Percentiles rank a stretch among this genome's conserved stretches.
Evolutionary conservation across 2,329 filamentous ascomycete species (phyloP).

Genomic region (Byssothecium circinans): DNA sequence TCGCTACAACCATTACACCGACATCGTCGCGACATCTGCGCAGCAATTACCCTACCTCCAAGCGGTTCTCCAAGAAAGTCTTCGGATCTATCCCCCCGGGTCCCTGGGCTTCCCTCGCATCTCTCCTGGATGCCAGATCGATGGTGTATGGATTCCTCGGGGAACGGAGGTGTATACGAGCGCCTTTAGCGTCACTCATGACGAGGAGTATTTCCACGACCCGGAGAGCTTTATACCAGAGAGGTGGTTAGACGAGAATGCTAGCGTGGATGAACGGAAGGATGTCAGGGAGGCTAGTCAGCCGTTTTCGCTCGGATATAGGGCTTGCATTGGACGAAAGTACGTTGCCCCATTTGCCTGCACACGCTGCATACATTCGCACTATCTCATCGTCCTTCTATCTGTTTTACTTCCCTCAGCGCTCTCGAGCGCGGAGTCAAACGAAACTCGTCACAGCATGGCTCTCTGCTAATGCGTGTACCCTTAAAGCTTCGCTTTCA

Average conservation of each 20-base stretch:
- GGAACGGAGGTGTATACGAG: constrained; percentile 23
- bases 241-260: constrained; percentile 44
- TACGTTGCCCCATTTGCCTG: constrained; percentile 3
- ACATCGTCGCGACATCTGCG: constrained; percentile 6
- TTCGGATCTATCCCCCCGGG: constrained; percentile 30
- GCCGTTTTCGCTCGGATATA: constrained; percentile 37
- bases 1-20: constrained; percentile 2
- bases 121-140: constrained; percentile 10
- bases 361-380: not conserved
- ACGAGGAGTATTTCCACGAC: constrained; percentile 19
- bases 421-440: too few species aligned
- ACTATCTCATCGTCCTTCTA: too few species aligned
- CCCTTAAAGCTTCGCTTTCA: constrained; percentile 32
- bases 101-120: constrained; percentile 41
- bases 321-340: constrained; percentile 39
- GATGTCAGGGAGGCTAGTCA: constrained; percentile 21
- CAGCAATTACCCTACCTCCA: constrained; percentile 22
- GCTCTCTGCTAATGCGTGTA: too few species aligned
- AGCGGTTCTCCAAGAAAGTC: constrained; percentile 27
- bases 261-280: constrained; percentile 19
- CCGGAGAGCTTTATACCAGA: constrained; percentile 33
- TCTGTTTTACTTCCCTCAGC: too few species aligned
- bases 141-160: constrained; percentile 23
- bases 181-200: constrained; percentile 22
- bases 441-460: too few species aligned